Evolutionary conservation across 2,329 filamentous ascomycete species (phyloP).

Genomic region (Fusarium humuli): DNA sequence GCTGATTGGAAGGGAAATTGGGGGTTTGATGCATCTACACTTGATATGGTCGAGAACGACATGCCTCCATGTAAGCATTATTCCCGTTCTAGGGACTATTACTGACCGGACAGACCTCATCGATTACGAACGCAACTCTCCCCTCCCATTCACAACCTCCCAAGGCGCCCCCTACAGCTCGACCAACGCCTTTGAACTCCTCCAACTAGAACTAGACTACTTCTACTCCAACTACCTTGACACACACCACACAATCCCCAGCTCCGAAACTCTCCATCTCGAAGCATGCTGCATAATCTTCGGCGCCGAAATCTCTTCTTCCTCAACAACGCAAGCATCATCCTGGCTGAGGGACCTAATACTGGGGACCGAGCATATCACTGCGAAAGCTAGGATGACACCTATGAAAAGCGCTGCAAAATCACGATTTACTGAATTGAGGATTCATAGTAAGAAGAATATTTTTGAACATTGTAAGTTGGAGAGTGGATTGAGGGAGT

Average conservation of each 20-base stretch:
- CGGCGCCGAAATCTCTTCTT: conserved; percentile 39
- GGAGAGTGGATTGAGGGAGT: conserved; percentile 34
- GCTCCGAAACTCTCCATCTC: conserved; percentile 35
- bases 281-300: conserved; percentile 48
- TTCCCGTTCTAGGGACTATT: too few species aligned
- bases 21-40: conserved; percentile 53
- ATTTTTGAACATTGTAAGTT: conserved; percentile 48
- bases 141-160: conserved; percentile 40
- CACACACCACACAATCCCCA: conserved; percentile 28
- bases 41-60: conserved; percentile 55
- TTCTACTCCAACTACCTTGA: conserved; percentile 45
- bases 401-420: conserved; percentile 42
- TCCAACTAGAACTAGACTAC: conserved; percentile 52
- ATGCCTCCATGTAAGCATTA: conserved; percentile 54
- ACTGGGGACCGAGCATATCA: conserved; percentile 19
- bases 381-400: conserved; percentile 37
- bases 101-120: conserved; percentile 13
- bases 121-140: conserved; percentile 34
- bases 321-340: background rate
- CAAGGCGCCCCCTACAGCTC: conserved; percentile 35
- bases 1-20: conserved; percentile 59
- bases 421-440: conserved; percentile 34
- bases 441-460: conserved; percentile 45
- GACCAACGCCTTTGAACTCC: conserved; percentile 50
- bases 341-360: conserved; percentile 48